A percentile compares a stretch with the other conserved stretches of the same genome.
Evolutionary conservation across 148 eudicot species (phyloP).

Genomic region (Oxyria digyna): DNA sequence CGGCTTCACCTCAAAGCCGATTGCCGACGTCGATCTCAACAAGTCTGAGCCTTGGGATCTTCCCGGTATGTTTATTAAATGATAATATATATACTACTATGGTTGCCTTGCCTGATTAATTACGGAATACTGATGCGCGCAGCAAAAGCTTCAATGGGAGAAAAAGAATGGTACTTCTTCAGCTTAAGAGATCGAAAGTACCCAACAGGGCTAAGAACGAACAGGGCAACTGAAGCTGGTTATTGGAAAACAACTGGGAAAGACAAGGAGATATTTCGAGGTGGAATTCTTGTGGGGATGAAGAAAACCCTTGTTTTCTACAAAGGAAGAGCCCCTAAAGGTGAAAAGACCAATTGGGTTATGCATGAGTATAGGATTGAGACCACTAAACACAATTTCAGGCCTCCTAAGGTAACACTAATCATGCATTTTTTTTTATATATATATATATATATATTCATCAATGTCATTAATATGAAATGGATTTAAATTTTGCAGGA

Average conservation of each 20-base stretch:
- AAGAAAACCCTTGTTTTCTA: constrained; percentile 87
- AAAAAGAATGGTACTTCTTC: constrained; percentile 90
- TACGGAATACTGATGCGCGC: constrained; percentile 3
- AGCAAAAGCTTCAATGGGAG: constrained; percentile 95
- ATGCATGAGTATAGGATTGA: constrained; percentile 91
- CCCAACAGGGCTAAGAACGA: constrained; percentile 82
- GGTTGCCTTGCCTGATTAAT: too few species aligned
- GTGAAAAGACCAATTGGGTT: constrained; percentile 92
- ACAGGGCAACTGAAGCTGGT: constrained; percentile 80
- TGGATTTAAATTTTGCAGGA: constrained; percentile 53
- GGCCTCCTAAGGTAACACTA: constrained; percentile 58
- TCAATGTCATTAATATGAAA: too few species aligned
- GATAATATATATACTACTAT: too few species aligned
- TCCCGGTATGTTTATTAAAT: constrained; percentile 29
- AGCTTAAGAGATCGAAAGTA: constrained; percentile 73
- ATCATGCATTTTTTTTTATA: too few species aligned
- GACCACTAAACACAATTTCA: constrained; percentile 38
- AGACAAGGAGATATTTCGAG: constrained; percentile 70
- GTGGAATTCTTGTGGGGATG: constrained; percentile 67
- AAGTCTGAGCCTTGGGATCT: constrained; percentile 87
- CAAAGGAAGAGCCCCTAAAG: constrained; percentile 87
- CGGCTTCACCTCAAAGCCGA: constrained; percentile 47
- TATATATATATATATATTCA: not conserved
- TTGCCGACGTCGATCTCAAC: constrained; percentile 79
- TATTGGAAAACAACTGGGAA: constrained; percentile 97